phyloP scores from a whole-genome alignment of 2,329 filamentous ascomycete species.

The Sarocladiaceae sp. region DNA sequence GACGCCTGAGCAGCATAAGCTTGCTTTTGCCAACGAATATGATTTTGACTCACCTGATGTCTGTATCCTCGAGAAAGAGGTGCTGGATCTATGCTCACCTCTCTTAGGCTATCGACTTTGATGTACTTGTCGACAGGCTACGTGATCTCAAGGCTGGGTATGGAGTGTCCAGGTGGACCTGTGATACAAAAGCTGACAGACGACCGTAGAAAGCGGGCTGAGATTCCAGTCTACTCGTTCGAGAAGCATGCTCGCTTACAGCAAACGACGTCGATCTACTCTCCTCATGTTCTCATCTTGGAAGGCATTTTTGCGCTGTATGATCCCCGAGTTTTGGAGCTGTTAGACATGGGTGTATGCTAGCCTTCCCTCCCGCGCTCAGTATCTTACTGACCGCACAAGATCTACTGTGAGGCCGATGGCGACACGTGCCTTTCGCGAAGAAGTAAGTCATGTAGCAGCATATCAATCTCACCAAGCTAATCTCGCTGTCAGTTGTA shows the following conservation, averaged over 20 bases:
- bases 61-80: slow-evolving; percentile 15
- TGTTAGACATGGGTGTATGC: slow-evolving; percentile 82
- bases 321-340: slow-evolving; percentile 76
- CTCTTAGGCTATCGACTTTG: slow-evolving; percentile 79
- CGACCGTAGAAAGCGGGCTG: slow-evolving; percentile 66
- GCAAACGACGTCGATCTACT: slow-evolving; percentile 86
- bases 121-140: slow-evolving; percentile 74
- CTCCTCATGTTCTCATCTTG: slow-evolving; percentile 89
- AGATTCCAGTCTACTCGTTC: slow-evolving; percentile 95
- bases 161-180: slow-evolving; percentile 18
- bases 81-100: not conserved
- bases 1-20: slow-evolving; percentile 69
- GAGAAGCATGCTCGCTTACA: slow-evolving; percentile 78
- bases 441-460: slow-evolving; percentile 57
- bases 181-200: slow-evolving; percentile 11
- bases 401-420: slow-evolving; percentile 96
- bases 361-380: not conserved
- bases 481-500: slow-evolving; percentile 48
- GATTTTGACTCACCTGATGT: slow-evolving; percentile 90
- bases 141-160: slow-evolving; percentile 90
- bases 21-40: slow-evolving; percentile 86
- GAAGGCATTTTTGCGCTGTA: slow-evolving; percentile 96
- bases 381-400: slow-evolving; percentile 1
- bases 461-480: slow-evolving; percentile 5
- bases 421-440: slow-evolving; percentile 88